Percentiles rank a stretch among this genome's conserved stretches.
Evolutionary conservation across 2,329 filamentous ascomycete genomes (phyloP).

Genomic region (Colletotrichum plurivorum): DNA sequence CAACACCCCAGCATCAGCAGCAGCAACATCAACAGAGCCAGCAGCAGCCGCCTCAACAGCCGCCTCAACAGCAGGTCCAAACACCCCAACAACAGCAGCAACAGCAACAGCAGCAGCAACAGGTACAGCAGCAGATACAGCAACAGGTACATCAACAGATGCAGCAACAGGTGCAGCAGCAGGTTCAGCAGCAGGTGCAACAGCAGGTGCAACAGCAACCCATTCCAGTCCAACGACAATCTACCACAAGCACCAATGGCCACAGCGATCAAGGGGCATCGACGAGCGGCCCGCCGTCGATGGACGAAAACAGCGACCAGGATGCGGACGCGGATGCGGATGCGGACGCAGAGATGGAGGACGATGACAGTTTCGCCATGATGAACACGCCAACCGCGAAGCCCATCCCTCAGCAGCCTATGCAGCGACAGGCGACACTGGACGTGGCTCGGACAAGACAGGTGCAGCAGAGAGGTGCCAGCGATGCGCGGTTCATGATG

Average conservation of each 20-base stretch:
- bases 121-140: constrained; percentile 40
- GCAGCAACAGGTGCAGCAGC: constrained; percentile 36
- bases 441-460: constrained; percentile 60
- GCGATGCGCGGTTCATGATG: constrained; percentile 59
- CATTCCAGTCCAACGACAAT: constrained; percentile 44
- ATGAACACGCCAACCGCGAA: constrained; percentile 60
- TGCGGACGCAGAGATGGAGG: constrained; percentile 69
- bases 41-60: constrained; percentile 51
- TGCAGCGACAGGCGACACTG: constrained; percentile 58
- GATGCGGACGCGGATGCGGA: constrained; percentile 55
- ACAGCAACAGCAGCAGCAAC: constrained; percentile 41
- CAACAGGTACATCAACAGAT: constrained; percentile 44
- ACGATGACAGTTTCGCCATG: constrained; percentile 69
- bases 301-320: constrained; percentile 63
- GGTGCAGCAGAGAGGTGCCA: constrained; percentile 47
- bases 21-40: constrained; percentile 46
- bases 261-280: constrained; percentile 52
- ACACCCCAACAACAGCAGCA: constrained; percentile 50
- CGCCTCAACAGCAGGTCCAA: constrained; percentile 49
- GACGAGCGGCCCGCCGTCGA: constrained; percentile 55
- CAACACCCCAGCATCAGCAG: constrained; percentile 44
- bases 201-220: constrained; percentile 42
- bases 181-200: constrained; percentile 44
- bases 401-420: constrained; percentile 49
- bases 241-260: constrained; percentile 53